Evolutionary conservation across 2,329 filamentous ascomycete species (phyloP).

Genomic region (Sporothrix luriei): DNA sequence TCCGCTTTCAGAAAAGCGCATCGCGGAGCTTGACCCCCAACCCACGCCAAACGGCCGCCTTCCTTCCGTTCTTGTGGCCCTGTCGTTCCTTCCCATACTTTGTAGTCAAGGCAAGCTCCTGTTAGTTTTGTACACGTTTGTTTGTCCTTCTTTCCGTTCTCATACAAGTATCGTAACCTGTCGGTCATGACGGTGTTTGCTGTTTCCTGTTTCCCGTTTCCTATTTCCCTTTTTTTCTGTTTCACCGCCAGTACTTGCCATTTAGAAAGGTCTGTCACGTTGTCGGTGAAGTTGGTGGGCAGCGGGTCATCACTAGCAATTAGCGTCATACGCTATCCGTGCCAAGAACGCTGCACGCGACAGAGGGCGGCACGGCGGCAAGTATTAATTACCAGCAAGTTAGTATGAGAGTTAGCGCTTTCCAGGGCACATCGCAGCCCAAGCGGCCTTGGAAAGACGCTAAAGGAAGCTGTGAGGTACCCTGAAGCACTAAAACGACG

Average conservation of each 20-base stretch:
- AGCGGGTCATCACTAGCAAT: neutral
- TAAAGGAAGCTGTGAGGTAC: neutral
- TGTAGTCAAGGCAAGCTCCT: neutral
- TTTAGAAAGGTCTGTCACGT: conserved; percentile 1
- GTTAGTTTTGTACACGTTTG: neutral
- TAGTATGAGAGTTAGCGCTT: neutral
- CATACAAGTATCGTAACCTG: neutral
- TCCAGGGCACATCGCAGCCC: neutral
- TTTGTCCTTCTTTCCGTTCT: neutral
- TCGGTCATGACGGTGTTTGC: neutral
- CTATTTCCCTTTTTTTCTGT: neutral
- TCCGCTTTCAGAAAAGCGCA: conserved; percentile 25
- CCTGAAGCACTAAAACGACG: neutral
- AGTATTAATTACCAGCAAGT: neutral
- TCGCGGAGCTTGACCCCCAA: conserved; percentile 3
- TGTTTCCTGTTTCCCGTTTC: neutral
- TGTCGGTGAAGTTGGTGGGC: neutral
- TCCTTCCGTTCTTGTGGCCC: neutral
- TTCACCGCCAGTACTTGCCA: neutral
- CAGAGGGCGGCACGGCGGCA: neutral
- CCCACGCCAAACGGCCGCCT: neutral
- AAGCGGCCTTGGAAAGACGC: neutral
- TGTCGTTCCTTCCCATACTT: neutral
- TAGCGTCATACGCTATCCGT: conserved; percentile 3
- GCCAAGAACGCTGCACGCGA: conserved; percentile 22